Evolutionary conservation across 2,329 filamentous ascomycete species (phyloP).

Genomic region (Graphiopsis chlorocephala): DNA sequence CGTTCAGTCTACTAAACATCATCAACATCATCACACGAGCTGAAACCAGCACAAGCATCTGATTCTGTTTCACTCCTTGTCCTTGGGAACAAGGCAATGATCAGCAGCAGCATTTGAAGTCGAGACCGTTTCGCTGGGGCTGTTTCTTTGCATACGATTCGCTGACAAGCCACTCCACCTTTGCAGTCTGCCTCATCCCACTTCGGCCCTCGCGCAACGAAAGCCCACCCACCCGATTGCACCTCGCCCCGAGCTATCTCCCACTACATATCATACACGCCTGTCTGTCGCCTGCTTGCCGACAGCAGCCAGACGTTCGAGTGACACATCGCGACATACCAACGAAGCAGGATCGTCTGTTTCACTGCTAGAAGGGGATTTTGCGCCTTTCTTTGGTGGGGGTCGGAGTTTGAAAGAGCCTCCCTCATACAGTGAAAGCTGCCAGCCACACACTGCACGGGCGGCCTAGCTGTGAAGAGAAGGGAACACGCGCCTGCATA

Average conservation of each 20-base stretch:
- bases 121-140: not conserved
- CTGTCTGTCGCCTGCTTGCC: not conserved
- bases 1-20: not conserved
- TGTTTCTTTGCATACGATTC: not conserved
- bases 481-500: not conserved
- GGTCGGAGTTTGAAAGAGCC: not conserved
- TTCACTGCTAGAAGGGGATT: not conserved
- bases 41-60: not conserved
- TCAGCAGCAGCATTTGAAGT: not conserved
- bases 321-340: not conserved
- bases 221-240: constrained; percentile 1
- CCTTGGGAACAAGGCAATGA: not conserved
- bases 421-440: not conserved
- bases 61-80: not conserved
- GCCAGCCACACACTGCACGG: not conserved
- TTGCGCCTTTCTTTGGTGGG: constrained; percentile 12
- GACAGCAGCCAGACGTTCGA: not conserved
- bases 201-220: not conserved
- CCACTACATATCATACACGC: not conserved
- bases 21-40: not conserved
- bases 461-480: not conserved
- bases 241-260: not conserved
- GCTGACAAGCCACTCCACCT: constrained; percentile 1
- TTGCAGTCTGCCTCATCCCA: constrained; percentile 7
- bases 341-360: not conserved